Evolutionary conservation across 306 rosid species (phyloP), one percentile per base, ranked within the genome.

Genomic region (Carpinus fangiana): DNA sequence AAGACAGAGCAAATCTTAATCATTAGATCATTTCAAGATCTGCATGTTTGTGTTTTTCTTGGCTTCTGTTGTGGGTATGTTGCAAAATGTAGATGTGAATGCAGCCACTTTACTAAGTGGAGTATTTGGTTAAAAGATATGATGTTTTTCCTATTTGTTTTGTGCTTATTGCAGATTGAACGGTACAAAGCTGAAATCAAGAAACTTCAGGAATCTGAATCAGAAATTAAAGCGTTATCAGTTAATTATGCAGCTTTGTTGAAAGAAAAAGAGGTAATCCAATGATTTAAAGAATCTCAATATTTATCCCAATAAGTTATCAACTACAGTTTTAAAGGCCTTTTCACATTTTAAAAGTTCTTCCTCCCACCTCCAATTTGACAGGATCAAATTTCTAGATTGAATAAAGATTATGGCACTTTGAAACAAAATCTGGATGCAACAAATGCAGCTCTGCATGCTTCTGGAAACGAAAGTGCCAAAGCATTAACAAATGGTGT

Each of bases 181-280:
- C 93, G 87, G 72, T 92, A 86, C 79, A 89, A 80, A 85, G 82
- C 87, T 56, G 96, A 95, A 82, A 91, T 95, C 77, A 89, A 87
- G 89, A 92, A 89, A 83, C 98, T 95, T 85, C 95, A 91, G 85
- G 93, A 92, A 74, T 95, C 98, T 0, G 98, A 95, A 85, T 89
- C 92, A 41, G 97, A 95, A 86, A 92, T 95, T 78, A 92, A 95
- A 89, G 96, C 93, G 47, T 80, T 92, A 34, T 95, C 98, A 59
- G 86, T 87, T 82, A 92, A 92, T 85, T 95, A 95, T 83, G 98
- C 98, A 12, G 95, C 98, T 80, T 82, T 95, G 72, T 83, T 95
- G 78, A 91, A 91, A 88, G 98, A 95, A 74, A 91, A 89, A 75
- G 98, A 95, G 97, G 98, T 92, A 87, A 60, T 28, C 8, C 11